Base-by-base conservation (phyloP, 495 filamentous ascomycete genomes). In the Penicillium herquei region DNA sequence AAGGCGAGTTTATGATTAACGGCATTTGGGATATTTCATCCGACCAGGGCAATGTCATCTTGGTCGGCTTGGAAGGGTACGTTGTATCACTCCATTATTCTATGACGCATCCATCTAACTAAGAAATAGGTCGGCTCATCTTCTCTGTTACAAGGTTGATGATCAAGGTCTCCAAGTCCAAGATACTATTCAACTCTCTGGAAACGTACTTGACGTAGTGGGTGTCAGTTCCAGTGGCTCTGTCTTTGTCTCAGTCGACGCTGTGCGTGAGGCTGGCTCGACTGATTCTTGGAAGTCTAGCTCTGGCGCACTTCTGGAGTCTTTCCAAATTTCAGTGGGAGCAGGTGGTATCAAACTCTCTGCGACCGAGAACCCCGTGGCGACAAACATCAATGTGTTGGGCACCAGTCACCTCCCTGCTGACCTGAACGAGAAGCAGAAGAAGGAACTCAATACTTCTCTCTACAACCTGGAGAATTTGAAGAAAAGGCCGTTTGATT, bases 401-500 rank as follows among this genome's bases (percentile, higher is more conserved):
- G 75, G 71, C 18, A 81, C 70, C 32, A 67, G 65, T 42, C 61
- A 54, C 35, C 52, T 77, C 16, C 18, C 63, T 35, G 48, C 65
- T 13, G 60, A 52, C 30, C 30, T 81, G 43, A 64, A 71, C 16
- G 55, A 60, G 35, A 73, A 79, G 52, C 46, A 64, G 40, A 57
- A 59, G 45, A 65, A 67, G 41, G 61, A 61, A 46, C 44, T 80
- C 30, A 70, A 71, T 48, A 72, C 84, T 44, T 69, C 85, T 0
- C 57, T 96, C 50, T 96, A 96, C 70, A 76, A 77, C 3, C 70
- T 91, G 45, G 87, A 84, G 46, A 86, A 84, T 54, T 74, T 96
- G 48, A 79, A 92, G 48, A 97, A 95, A 48, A 55, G n/a, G n/a
- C 59, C 49, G 7, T 57, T 71, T 14, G 68, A 76, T 10, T 18